Evolutionary conservation across 768 basidiomycete species (phyloP).

Genomic region (Rhodosporidiobolus sp.): DNA sequence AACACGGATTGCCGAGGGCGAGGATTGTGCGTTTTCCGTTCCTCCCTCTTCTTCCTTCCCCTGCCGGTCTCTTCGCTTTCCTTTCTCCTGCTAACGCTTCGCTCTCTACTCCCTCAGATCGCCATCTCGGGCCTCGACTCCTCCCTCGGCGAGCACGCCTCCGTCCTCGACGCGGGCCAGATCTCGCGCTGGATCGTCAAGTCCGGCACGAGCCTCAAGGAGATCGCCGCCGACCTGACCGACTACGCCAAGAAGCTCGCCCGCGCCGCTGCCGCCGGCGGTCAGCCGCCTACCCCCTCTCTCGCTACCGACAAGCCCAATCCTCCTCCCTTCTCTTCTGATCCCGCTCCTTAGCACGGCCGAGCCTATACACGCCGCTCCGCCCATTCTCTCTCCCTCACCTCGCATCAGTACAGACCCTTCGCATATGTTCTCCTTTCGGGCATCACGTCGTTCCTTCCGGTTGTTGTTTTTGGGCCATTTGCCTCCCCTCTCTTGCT

Average conservation of each 20-base stretch:
- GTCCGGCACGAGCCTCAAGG: neutral
- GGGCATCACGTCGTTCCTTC: neutral
- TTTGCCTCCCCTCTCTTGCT: too few species aligned
- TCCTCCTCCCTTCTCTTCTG: neutral
- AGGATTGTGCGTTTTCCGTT: neutral
- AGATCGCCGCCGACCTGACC: neutral
- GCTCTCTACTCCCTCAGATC: neutral
- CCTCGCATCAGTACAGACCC: neutral
- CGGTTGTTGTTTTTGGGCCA: too few species aligned
- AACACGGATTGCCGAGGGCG: neutral
- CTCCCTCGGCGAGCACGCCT: neutral
- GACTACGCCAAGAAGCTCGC: neutral
- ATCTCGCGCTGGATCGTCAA: slow-evolving; percentile 13
- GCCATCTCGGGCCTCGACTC: slow-evolving; percentile 10
- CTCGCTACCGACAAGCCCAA: too few species aligned
- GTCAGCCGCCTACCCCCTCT: neutral
- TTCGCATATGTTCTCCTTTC: neutral
- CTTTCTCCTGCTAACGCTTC: neutral
- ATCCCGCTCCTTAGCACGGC: neutral
- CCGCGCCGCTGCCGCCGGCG: neutral
- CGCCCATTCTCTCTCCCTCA: too few species aligned
- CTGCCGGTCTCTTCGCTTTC: neutral
- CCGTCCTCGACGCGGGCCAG: neutral
- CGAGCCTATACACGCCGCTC: neutral
- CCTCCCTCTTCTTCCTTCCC: neutral